Evolutionary conservation across 2,329 filamentous ascomycete genomes (phyloP).

Genomic region (Sphaerulina vaccinii): DNA sequence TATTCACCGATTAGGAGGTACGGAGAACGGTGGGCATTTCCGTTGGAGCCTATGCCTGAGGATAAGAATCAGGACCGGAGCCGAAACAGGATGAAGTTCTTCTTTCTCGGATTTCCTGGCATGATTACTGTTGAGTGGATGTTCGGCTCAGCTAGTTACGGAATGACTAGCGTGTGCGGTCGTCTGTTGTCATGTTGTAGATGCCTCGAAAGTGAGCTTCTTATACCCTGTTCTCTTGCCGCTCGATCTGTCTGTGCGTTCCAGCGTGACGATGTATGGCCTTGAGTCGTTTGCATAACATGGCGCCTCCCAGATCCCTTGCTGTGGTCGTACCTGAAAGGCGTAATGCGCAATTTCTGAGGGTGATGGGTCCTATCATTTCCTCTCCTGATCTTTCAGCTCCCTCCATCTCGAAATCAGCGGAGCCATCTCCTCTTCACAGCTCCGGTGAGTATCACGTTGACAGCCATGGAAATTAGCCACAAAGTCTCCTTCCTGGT

Average conservation of each 20-base stretch:
- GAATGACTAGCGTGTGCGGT: background rate
- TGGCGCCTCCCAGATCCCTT: too few species aligned
- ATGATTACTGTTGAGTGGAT: background rate
- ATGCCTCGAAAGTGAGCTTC: background rate
- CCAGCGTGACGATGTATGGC: too few species aligned
- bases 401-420: slow-evolving; percentile 44
- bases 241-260: too few species aligned
- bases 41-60: background rate
- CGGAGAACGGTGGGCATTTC: background rate
- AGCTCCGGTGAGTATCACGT: slow-evolving; percentile 55
- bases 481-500: slow-evolving; percentile 80
- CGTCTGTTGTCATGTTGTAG: background rate
- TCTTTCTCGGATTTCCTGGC: background rate
- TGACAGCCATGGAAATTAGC: slow-evolving; percentile 76
- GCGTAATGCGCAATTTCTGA: too few species aligned
- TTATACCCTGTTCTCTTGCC: too few species aligned
- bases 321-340: too few species aligned
- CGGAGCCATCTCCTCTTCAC: slow-evolving; percentile 64
- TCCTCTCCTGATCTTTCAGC: slow-evolving; percentile 32
- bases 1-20: background rate
- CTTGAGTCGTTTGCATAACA: too few species aligned
- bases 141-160: background rate
- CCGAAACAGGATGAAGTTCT: background rate
- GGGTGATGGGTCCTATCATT: slow-evolving; percentile 8
- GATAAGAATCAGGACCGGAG: background rate